These are phyloP conservation scores for Anethum foeniculum DNA, from an alignment of 140 eudicot genomes.

Conservation along the genomic window DNA sequence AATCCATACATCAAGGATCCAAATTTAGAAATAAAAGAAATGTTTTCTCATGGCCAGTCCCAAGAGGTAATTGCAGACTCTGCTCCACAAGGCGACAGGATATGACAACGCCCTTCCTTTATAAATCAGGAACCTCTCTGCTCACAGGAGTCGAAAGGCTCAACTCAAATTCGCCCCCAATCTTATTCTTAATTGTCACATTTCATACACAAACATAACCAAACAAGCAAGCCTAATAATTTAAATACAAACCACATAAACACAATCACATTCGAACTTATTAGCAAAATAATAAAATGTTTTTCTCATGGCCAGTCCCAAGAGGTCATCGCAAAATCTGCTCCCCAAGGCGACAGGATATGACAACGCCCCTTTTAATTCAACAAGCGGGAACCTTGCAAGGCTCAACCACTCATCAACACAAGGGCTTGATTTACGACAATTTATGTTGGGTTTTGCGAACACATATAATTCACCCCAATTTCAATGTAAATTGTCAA, in stretches of 20 bases:
- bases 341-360: slow-evolving; percentile 33
- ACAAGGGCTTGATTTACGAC: slow-evolving; percentile 20
- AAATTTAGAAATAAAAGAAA: background rate
- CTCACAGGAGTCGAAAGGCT: background rate
- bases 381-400: slow-evolving; percentile 8
- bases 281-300: background rate
- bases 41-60: slow-evolving; percentile 14
- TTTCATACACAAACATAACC: background rate
- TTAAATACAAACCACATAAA: background rate
- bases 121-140: background rate
- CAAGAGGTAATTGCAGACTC: background rate
- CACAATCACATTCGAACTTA: background rate
- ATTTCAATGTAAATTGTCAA: background rate
- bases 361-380: slow-evolving; percentile 19
- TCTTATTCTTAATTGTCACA: background rate
- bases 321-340: slow-evolving; percentile 23
- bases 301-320: slow-evolving; percentile 32
- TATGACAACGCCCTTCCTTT: background rate
- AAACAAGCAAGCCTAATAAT: background rate
- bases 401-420: slow-evolving; percentile 13
- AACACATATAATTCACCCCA: slow-evolving; percentile 22
- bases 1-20: background rate
- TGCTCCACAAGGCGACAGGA: slow-evolving; percentile 8
- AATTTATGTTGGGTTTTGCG: slow-evolving; percentile 16
- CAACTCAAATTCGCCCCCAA: background rate